phyloP scores from a whole-genome alignment of 108 stramenopile genomes.

The Cyclotella cryptica region DNA sequence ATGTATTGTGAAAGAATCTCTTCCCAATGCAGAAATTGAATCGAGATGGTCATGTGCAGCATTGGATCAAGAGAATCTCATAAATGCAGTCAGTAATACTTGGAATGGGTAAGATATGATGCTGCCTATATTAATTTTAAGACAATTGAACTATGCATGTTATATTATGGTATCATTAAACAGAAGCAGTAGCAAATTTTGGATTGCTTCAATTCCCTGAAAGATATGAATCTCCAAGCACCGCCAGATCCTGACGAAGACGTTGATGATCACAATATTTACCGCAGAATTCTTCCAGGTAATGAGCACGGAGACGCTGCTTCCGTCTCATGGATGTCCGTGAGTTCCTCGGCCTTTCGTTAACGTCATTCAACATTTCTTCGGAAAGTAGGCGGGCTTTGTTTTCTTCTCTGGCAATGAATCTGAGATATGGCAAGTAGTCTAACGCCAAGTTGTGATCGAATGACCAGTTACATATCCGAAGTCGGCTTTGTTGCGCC shows the following conservation, averaged over 20 bases:
- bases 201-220: background rate
- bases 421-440: conserved; percentile 50
- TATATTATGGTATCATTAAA: no score
- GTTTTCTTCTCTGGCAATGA: conserved; percentile 39
- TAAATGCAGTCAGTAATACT: conserved; percentile 17
- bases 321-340: conserved; percentile 35
- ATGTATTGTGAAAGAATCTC: background rate
- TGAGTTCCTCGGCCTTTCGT: conserved; percentile 1
- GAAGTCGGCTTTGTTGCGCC: conserved; percentile 5
- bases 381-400: conserved; percentile 17
- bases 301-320: conserved; percentile 24
- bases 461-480: conserved; percentile 17
- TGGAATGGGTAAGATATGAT: conserved; percentile 8
- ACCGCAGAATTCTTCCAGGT: conserved; percentile 31
- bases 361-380: conserved; percentile 33
- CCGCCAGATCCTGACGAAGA: background rate
- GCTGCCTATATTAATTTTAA: background rate
- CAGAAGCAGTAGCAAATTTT: no score
- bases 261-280: background rate
- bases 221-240: background rate
- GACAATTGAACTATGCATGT: no score
- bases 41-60: conserved; percentile 9
- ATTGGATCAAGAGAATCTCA: conserved; percentile 23
- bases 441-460: conserved; percentile 37
- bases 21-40: background rate